Evolutionary conservation across 83 land plant genomes (phyloP), one percentile per base, ranked within the genome.

Genomic region (Isoetes engelmannii): DNA sequence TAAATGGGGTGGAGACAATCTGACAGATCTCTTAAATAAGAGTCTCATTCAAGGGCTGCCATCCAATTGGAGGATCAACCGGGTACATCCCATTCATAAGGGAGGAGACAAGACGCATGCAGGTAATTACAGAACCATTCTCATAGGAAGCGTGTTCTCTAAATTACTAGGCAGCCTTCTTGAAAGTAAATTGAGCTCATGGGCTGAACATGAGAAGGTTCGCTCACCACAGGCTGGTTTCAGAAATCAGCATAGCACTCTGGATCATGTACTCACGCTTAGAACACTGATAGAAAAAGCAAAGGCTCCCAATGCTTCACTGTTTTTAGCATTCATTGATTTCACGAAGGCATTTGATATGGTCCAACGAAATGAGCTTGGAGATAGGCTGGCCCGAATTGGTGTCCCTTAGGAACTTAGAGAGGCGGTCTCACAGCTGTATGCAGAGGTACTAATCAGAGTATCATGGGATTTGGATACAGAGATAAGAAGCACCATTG

Each of bases 211-310:
- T 10, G 37, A 63, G 15, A 43, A 13, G 7, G 48, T 59, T 10
- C 47, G 68, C 59, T 13, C 9, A 3, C 45, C 59, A 17, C 73
- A 61, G 47, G 53, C 21, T n/a, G 54, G 49, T 61, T 70, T 70
- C 21, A 17, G 67, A 47, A 6, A 6, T 19, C 19, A 61, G 37
- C 73, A 70, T 61, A 19, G 28, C 17, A 70, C 73, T 12, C 47
- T 70, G 7, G 67, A 61, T 9, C 50, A 70, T 7, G 42, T 28
- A 0, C 3, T 70, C 49, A 61, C 54, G 7, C 5, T 69, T 4
- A 28, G 17, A 44, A 21, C 19, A 18, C 9, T 69, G 54, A 43
- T 57, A 43, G 44, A 44, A 69, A 42, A 57, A 0, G 19, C 28
- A 55, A 41, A 63, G 47, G 4, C 17, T n/a, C 43, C 54, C 42